Base-by-base conservation (phyloP, 1,139 yeast genomes). In the Candida anutae region DNA sequence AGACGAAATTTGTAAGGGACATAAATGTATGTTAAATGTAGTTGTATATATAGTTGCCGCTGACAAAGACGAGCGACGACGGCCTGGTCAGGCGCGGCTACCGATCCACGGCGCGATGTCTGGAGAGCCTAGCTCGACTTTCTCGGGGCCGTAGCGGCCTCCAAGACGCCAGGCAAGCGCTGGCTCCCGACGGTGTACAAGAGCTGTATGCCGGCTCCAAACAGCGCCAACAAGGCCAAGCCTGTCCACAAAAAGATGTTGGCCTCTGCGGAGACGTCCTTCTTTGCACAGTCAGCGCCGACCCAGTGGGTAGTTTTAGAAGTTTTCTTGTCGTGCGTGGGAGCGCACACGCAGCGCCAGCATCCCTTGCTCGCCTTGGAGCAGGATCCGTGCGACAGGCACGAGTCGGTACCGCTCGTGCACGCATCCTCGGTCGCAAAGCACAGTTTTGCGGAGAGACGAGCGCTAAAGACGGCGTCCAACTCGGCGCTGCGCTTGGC, bases 171-270 rank as follows among this genome's bases (percentile, higher is more conserved):
- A 15, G 87, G 85, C 36, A 78, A 63, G 25, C 77, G 71, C 39
- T 75, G 77, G 35, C 54, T 50, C 16, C 83, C 87, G 29, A 76
- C 58, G 24, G 63, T 48, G 32, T 53, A 50, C 52, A 79, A 54
- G 33, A 78, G 60, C 42, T 70, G 64, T 33, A 77, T 53, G 23
- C 80, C 83, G 12, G 67, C 70, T 23, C 51, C 72, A 31, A 74
- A 53, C 14, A 71, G 48, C 8, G 60, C 52, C 18, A 65, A 30
- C 28, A 77, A 50, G 2, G 65, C 69, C 14, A 79, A 39, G 6
- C 69, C 53, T 3, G 83, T 65, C 85, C 88, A 79, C 39, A 79
- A 65, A 40, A 80, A 64, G 43, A 81, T 61, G 43, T 79, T 72
- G 37, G 81, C 76, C 48, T 74, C 74, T 2, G 71, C 63, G 24